A percentile compares a stretch with the other conserved stretches of the same genome.
Conservation (phyloP, 306 rosid species). For the Dalbergia cochinchinensis region DNA sequence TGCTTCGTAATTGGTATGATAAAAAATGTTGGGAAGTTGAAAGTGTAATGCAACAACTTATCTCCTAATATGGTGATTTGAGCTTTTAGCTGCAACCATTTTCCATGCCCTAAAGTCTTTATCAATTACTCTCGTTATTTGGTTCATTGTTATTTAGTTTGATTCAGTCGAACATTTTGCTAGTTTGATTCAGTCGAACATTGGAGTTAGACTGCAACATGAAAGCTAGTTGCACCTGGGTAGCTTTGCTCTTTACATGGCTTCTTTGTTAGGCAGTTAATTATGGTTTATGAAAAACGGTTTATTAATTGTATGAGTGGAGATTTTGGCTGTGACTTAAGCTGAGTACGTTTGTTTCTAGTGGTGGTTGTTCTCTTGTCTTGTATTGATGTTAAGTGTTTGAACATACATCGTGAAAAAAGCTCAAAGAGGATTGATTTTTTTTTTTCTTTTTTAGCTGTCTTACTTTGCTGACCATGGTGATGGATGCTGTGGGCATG, state of each 20-base stretch:
- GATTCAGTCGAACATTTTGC: constrained; percentile 13
- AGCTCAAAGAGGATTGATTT: constrained; percentile 6
- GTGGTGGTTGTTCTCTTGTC: background rate
- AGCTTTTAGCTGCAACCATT: background rate
- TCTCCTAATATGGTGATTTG: constrained; percentile 9
- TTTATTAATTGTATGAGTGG: constrained; percentile 1
- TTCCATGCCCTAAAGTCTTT: background rate
- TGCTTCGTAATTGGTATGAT: background rate
- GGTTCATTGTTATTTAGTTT: constrained; percentile 11
- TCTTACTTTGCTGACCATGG: constrained; percentile 45
- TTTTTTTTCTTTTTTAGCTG: constrained; percentile 39
- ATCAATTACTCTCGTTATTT: background rate
- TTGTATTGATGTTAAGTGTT: background rate
- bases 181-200: constrained; percentile 14
- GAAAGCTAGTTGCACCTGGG: constrained; percentile 27
- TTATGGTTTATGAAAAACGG: background rate
- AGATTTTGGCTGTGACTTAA: constrained; percentile 33
- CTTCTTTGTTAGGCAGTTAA: constrained; percentile 33
- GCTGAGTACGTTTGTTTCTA: constrained; percentile 19
- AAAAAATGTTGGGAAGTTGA: background rate
- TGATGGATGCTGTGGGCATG: constrained; percentile 50
- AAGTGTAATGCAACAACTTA: background rate
- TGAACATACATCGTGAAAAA: background rate
- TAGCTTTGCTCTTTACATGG: constrained; percentile 25
- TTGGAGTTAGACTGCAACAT: constrained; percentile 6